Conservation (phyloP, 768 basidiomycete genomes). For the Tulasnella sp. region DNA sequence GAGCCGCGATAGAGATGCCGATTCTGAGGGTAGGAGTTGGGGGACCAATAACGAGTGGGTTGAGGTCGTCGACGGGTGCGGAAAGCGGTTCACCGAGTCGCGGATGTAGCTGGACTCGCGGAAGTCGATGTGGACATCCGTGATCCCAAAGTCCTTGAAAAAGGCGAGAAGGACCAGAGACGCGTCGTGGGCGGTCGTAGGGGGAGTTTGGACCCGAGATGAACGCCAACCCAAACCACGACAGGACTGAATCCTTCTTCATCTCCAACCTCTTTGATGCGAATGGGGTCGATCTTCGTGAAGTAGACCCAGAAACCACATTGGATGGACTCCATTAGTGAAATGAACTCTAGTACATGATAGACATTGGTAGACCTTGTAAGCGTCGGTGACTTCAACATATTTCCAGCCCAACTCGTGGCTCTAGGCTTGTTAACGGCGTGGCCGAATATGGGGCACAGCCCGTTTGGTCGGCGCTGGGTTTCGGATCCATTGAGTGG, state of each 20-base stretch:
- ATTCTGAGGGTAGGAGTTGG: constrained; percentile 13
- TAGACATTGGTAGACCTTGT: constrained; percentile 1
- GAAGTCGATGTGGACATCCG: not conserved
- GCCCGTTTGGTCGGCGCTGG: constrained; percentile 9
- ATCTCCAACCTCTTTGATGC: constrained; percentile 11
- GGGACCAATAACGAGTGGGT: constrained; percentile 11
- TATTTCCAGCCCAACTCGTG: constrained; percentile 17
- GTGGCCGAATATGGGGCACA: constrained; percentile 12
- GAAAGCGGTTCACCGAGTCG: constrained; percentile 15
- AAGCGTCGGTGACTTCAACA: constrained; percentile 14
- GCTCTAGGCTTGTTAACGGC: constrained; percentile 7
- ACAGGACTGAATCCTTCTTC: constrained; percentile 16
- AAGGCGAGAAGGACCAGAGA: constrained; percentile 14
- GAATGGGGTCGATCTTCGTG: constrained; percentile 15
- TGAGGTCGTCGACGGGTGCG: constrained; percentile 15
- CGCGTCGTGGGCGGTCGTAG: constrained; percentile 14
- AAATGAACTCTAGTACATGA: constrained; percentile 11
- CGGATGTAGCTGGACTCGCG: constrained; percentile 12
- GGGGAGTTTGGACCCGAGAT: constrained; percentile 8
- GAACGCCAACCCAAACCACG: constrained; percentile 16
- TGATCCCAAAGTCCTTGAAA: constrained; percentile 10
- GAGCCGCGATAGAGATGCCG: constrained; percentile 8
- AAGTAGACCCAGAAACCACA: constrained; percentile 14
- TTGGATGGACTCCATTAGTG: no score
- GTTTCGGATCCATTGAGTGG: constrained; percentile 12